Evolutionary conservation across 257 asterid genomes (phyloP).

Genomic region (Catharanthus roseus): DNA sequence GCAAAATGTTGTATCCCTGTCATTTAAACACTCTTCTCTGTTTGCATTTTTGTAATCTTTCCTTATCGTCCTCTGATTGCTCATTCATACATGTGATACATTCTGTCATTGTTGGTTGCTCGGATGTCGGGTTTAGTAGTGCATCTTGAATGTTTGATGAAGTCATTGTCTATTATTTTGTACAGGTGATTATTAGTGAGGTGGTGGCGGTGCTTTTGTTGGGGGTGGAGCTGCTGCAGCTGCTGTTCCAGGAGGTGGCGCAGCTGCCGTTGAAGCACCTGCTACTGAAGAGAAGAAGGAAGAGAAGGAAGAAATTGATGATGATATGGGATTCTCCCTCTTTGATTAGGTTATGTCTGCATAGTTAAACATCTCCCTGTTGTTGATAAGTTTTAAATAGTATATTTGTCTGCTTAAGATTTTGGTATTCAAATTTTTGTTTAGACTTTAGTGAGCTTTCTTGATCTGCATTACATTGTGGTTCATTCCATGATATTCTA

Average conservation of each 20-base stretch:
- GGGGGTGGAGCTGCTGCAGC: constrained; percentile 52
- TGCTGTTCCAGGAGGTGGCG: constrained; percentile 58
- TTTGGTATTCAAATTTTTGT: neutral
- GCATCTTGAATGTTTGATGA: neutral
- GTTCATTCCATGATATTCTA: no score
- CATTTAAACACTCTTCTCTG: no score
- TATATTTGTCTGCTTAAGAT: neutral
- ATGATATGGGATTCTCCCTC: constrained; percentile 60
- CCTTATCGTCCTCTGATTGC: neutral
- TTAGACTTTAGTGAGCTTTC: neutral
- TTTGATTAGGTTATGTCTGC: constrained; percentile 30
- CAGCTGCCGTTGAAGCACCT: constrained; percentile 53
- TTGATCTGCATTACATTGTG: neutral
- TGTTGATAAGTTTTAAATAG: neutral
- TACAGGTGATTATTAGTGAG: constrained; percentile 74
- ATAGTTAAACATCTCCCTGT: neutral
- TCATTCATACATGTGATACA: neutral
- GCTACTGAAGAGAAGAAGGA: constrained; percentile 61
- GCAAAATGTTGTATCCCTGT: neutral
- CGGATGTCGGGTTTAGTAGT: neutral
- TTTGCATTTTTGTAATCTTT: neutral
- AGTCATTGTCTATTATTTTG: neutral
- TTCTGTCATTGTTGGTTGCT: neutral
- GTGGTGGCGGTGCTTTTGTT: constrained; percentile 42
- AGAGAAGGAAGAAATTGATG: constrained; percentile 73